Percentiles rank a stretch among this genome's conserved stretches.
Conservation (phyloP, 257 asterid species). For the Hygrophila difformis region DNA sequence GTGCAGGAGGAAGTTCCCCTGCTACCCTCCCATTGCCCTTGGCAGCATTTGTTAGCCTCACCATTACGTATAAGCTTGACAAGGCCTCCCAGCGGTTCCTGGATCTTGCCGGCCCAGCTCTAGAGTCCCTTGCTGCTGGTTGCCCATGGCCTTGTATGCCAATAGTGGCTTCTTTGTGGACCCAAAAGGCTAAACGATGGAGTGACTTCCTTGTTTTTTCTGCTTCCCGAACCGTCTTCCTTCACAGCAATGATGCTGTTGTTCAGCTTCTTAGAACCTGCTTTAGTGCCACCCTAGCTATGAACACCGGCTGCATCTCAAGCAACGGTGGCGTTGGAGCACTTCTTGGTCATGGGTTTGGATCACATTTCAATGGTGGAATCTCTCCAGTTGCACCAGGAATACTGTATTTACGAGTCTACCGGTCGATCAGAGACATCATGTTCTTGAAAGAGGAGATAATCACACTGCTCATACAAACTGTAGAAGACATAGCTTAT, state of each 20-base stretch:
- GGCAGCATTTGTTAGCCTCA: constrained; percentile 97
- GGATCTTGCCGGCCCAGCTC: constrained; percentile 91
- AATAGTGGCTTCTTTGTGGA: constrained; percentile 91
- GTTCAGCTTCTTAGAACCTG: constrained; percentile 87
- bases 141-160: constrained; percentile 99
- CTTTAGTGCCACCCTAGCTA: constrained; percentile 59
- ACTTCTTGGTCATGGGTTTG: constrained; percentile 94
- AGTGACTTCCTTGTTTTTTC: constrained; percentile 88
- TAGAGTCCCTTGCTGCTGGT: constrained; percentile 96
- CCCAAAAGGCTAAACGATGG: constrained; percentile 92
- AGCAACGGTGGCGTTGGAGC: constrained; percentile 84
- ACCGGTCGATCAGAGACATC: constrained; percentile 69
- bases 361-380: constrained; percentile 83
- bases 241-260: constrained; percentile 81
- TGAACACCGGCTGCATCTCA: constrained; percentile 43
- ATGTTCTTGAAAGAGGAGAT: constrained; percentile 85
- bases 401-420: constrained; percentile 72
- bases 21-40: constrained; percentile 90
- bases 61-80: constrained; percentile 93
- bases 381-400: constrained; percentile 96
- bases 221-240: constrained; percentile 92
- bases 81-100: constrained; percentile 90
- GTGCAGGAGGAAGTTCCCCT: constrained; percentile 73
- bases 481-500: constrained; percentile 55
- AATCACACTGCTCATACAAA: constrained; percentile 59